Evolutionary conservation across 75 land plant species (phyloP).

Genomic region (Pinus taeda): DNA sequence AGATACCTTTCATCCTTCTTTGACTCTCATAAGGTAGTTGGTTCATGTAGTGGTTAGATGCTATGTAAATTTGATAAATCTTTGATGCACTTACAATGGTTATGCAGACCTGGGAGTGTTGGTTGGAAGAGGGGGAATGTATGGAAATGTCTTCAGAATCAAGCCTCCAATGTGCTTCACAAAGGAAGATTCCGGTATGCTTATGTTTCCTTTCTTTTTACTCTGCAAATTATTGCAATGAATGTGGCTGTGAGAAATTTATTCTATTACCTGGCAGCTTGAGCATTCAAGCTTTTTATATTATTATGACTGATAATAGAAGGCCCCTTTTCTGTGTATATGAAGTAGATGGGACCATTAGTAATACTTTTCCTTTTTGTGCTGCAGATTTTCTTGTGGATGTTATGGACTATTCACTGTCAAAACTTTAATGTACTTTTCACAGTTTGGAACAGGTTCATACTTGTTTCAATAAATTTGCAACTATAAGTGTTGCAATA

Average conservation of each 20-base stretch:
- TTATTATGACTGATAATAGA: not conserved
- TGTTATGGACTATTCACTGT: constrained; percentile 84
- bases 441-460: constrained; percentile 10
- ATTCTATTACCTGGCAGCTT: not conserved
- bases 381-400: constrained; percentile 86
- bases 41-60: not conserved
- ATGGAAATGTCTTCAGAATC: constrained; percentile 96
- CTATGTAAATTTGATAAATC: not conserved
- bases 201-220: not conserved
- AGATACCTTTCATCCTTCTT: not conserved
- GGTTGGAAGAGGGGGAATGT: constrained; percentile 86
- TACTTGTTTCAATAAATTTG: not conserved
- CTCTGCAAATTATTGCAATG: not conserved
- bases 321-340: not conserved
- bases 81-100: not conserved
- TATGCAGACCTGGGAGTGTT: constrained; percentile 80
- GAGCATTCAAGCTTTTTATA: not conserved
- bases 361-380: constrained; percentile 8
- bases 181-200: constrained; percentile 87
- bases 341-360: not conserved
- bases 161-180: constrained; percentile 98
- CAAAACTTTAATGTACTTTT: constrained; percentile 48
- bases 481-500: not conserved
- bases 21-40: constrained; percentile 5
- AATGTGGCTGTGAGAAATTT: not conserved